Conservation (phyloP, 768 basidiomycete genomes). For the Saitozyma podzolica region DNA sequence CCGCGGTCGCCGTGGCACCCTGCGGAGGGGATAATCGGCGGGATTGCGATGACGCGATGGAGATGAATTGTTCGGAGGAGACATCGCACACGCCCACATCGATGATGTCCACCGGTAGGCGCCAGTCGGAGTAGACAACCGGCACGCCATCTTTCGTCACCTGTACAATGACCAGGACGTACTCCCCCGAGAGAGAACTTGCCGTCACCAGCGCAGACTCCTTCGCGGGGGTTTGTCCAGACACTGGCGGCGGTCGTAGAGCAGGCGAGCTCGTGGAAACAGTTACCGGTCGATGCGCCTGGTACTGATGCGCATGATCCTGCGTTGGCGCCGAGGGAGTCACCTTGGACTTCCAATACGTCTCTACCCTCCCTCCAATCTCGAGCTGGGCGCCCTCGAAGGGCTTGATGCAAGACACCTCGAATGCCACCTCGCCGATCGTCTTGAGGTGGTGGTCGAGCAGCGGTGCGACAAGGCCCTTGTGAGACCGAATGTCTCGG, state of each 20-base stretch:
- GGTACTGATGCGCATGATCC: slow-evolving; percentile 54
- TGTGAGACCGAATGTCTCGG: slow-evolving; percentile 55
- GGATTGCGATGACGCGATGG: slow-evolving; percentile 61
- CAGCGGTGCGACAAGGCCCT: slow-evolving; percentile 63
- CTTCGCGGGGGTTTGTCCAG: slow-evolving; percentile 10
- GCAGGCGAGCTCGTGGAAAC: slow-evolving; percentile 48
- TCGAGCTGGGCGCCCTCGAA: slow-evolving; percentile 91
- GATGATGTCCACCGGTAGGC: slow-evolving; percentile 69
- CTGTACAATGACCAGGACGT: slow-evolving; percentile 81
- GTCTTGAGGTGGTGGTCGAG: slow-evolving; percentile 89
- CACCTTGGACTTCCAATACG: slow-evolving; percentile 88
- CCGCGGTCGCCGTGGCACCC: slow-evolving; percentile 20
- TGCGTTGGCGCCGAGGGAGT: slow-evolving; percentile 57
- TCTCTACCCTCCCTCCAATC: slow-evolving; percentile 92
- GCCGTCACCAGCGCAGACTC: slow-evolving; percentile 64
- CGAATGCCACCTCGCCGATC: slow-evolving; percentile 92
- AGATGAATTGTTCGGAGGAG: slow-evolving; percentile 74
- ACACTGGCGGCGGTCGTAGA: slow-evolving; percentile 26
- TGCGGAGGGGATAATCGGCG: slow-evolving; percentile 50
- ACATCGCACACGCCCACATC: slow-evolving; percentile 82
- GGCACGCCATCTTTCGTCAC: slow-evolving; percentile 90
- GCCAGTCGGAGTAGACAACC: slow-evolving; percentile 75
- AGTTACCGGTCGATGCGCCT: slow-evolving; percentile 51
- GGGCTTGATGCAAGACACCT: slow-evolving; percentile 78
- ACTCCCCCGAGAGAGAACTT: slow-evolving; percentile 86